Percentiles rank a stretch among this genome's conserved stretches.
Evolutionary conservation across 176 grass and related monocot species (phyloP).

Genomic region (Eragrostis curvula): DNA sequence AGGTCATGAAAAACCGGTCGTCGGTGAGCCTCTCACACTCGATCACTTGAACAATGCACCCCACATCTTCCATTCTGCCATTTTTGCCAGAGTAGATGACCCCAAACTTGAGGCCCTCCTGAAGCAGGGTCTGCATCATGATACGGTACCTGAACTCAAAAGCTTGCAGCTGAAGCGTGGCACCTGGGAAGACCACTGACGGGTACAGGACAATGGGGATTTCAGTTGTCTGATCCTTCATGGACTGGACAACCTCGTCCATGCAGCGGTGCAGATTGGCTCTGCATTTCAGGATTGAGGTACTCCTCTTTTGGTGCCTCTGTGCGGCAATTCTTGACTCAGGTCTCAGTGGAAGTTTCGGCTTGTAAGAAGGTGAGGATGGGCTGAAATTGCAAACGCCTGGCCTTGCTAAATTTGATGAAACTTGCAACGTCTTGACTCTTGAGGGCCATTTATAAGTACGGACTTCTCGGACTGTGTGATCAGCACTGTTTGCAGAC

Average conservation of each 20-base stretch:
- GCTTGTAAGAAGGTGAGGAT: background rate
- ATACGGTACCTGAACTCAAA: slow-evolving; percentile 94
- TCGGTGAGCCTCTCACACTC: slow-evolving; percentile 72
- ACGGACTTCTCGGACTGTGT: background rate
- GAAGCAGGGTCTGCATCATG: slow-evolving; percentile 89
- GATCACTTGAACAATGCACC: slow-evolving; percentile 72
- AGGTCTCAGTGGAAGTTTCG: background rate
- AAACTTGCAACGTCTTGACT: slow-evolving; percentile 28
- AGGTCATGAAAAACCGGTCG: slow-evolving; percentile 87
- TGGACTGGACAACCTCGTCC: slow-evolving; percentile 22
- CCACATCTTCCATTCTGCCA: slow-evolving; percentile 42
- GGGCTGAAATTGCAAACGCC: background rate
- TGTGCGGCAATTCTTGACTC: background rate
- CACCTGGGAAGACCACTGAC: slow-evolving; percentile 70
- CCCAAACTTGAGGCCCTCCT: slow-evolving; percentile 59
- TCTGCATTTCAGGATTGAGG: slow-evolving; percentile 33
- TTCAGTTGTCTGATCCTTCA: slow-evolving; percentile 48
- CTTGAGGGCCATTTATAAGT: slow-evolving; percentile 48
- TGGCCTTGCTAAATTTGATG: slow-evolving; percentile 22
- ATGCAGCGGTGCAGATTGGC: slow-evolving; percentile 21
- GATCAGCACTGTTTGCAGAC: slow-evolving; percentile 16
- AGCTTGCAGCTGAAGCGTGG: slow-evolving; percentile 68
- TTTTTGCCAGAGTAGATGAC: slow-evolving; percentile 33
- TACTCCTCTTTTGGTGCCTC: background rate
- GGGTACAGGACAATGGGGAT: slow-evolving; percentile 67